phyloP scores from a whole-genome alignment of 768 basidiomycete species.

The Tulasnella sp. region DNA sequence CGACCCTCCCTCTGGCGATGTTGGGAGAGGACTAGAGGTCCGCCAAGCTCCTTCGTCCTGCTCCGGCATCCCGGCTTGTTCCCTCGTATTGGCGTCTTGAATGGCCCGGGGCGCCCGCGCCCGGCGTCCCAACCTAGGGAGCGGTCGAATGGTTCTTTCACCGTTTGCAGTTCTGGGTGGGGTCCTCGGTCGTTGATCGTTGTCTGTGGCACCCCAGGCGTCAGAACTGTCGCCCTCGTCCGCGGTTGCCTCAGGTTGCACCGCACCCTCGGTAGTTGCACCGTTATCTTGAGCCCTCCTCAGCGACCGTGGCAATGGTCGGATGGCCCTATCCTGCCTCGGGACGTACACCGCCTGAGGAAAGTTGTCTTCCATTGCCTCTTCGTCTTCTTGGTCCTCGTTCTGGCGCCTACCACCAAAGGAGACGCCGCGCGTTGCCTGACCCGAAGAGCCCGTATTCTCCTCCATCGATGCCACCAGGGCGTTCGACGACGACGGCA shows the following conservation, averaged over 20 bases:
- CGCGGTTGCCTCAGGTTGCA: neutral
- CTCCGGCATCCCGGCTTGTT: neutral
- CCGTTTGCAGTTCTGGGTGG: neutral
- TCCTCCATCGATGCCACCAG: neutral
- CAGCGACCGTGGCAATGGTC: neutral
- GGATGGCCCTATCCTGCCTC: neutral
- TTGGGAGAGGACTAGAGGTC: neutral
- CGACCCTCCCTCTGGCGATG: neutral
- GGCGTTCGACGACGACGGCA: neutral
- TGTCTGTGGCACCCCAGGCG: neutral
- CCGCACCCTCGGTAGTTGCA: neutral
- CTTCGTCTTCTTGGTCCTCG: neutral
- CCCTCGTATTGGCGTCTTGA: neutral
- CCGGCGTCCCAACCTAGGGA: neutral
- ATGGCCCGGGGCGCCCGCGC: neutral
- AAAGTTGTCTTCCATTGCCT: neutral
- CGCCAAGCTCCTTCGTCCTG: neutral
- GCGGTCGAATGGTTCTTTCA: neutral
- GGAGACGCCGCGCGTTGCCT: neutral
- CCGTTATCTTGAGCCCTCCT: neutral
- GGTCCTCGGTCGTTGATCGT: neutral
- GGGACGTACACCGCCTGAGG: neutral
- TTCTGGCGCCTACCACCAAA: neutral
- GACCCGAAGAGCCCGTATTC: neutral
- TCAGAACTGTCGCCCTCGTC: neutral